Evolutionary conservation across 164 flowering plant genomes (phyloP), one percentile per base, ranked within the genome.

Genomic region (Hamamelis virginiana): DNA sequence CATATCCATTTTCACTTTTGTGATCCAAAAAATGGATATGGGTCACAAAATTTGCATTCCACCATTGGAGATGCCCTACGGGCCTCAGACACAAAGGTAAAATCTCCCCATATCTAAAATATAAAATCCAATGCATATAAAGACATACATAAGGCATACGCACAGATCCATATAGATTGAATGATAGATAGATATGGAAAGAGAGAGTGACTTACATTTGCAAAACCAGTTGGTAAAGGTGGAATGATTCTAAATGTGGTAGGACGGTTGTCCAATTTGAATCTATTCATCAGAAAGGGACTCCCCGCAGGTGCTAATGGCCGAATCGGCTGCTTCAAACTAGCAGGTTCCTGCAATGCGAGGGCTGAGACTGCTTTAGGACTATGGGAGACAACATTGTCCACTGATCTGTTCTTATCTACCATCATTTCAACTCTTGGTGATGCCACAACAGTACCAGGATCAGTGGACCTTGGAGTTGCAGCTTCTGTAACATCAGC

Each of bases 251-350:
- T 87, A 72, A 94, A 92, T 68, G 85, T 38, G 1, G 89, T 86
- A 38, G 97, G 90, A 19, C 92, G 95, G 76, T 92, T 89, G 78
- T 92, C 97, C 81, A 92, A 78, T 75, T 89, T 94, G 81, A 85
- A 89, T 74, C 89, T 81, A 68, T 87, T 86, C 57, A 70, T 69
- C 41, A 26, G 64, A 77, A 78, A 77, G 14, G 89, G 78, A 75
- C 71, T 18, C 47, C 82, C 85, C 4, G 46, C 28, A 64, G 85
- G 61, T 50, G 81, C 72, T 53, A 76, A 62, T n/a, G 81, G 81
- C 69, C 71, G 86, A 80, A 65, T 64, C 8, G 73, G 72, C 50
- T 75, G 87, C 80, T 82, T 89, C 71, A 72, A 67, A 68, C 62
- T 81, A n/a, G 71, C 63, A 50, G 83, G 68, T 44, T 88, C 84